Evolutionary conservation across 306 rosid genomes (phyloP), one percentile per base, ranked within the genome.

Genomic region (Chamaecrista fasciculata): DNA sequence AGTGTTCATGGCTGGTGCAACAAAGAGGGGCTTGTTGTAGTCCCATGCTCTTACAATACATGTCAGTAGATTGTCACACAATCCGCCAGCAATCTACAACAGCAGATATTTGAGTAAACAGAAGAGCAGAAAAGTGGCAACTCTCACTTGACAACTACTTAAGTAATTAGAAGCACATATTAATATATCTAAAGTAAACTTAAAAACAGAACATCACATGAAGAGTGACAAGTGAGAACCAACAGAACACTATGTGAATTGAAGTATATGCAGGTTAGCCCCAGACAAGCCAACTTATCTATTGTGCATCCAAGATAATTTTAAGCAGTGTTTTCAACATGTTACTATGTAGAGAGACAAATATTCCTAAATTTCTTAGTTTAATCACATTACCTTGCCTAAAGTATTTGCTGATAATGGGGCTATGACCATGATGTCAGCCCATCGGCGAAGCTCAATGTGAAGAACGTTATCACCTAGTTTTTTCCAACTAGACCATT

Each of bases 361-460:
- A 46, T 77, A 50, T 39, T 20, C 44, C 18, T 60, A 59, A 19
- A 68, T 8, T 53, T 59, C 21, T 61, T n/a, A 40, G 63, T 15
- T 39, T 58, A 28, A 25, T 69, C 89, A 94, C 98, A 31, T 69
- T 92, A 94, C 98, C 98, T 90, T 94, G 79, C 70, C 94, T 46
- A 94, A 90, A 16, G 95, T 94, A 76, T 90, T 82, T 24, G 97
- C 95, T 49, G 98, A 94, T 61, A 90, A 72, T 14, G 98, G 98
- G 36, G 97, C 97, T 43, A 94, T 82, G 57, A 94, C 87, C 86
- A 94, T 66, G 69, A 90, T 80, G 62, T 94, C 98, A 72, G 97
- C 98, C 97, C 98, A 94, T 51, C 67, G 73, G 25, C 79, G 70
- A 63, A 94, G 97, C 73, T 88, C 91, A 79, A 86, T 85, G 83